Evolutionary conservation across 2,329 filamentous ascomycete species (phyloP).

Genomic region (Aspergillus brasiliensis): DNA sequence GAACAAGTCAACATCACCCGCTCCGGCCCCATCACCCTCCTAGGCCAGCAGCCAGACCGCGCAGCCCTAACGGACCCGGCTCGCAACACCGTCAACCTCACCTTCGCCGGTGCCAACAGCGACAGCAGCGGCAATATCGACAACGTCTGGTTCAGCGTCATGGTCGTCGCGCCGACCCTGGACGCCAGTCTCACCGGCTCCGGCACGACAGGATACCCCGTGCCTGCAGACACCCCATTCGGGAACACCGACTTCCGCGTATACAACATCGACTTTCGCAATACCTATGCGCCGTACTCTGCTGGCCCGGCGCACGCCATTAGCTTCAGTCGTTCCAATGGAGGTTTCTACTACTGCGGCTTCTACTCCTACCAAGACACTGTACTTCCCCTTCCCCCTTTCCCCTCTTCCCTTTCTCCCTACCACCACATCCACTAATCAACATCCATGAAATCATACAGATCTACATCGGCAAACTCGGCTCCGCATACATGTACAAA

Average conservation of each 20-base stretch:
- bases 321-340: slow-evolving; percentile 64
- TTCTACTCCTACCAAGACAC: slow-evolving; percentile 72
- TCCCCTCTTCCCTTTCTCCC: background rate
- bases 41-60: slow-evolving; percentile 56
- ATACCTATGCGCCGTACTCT: slow-evolving; percentile 57
- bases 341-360: slow-evolving; percentile 67
- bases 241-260: slow-evolving; percentile 65
- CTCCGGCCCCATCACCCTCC: slow-evolving; percentile 60
- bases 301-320: slow-evolving; percentile 63
- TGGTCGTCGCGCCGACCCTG: slow-evolving; percentile 65
- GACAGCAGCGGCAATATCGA: slow-evolving; percentile 48
- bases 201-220: slow-evolving; percentile 63
- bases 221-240: slow-evolving; percentile 63
- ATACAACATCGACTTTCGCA: slow-evolving; percentile 69
- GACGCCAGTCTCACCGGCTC: slow-evolving; percentile 64
- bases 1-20: slow-evolving; percentile 69
- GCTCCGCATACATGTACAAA: slow-evolving; percentile 65
- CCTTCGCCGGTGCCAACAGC: slow-evolving; percentile 60
- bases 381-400: slow-evolving; percentile 29
- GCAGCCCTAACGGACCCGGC: slow-evolving; percentile 46
- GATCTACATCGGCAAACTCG: slow-evolving; percentile 67
- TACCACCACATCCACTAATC: background rate
- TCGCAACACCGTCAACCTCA: slow-evolving; percentile 58
- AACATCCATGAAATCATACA: slow-evolving; percentile 12
- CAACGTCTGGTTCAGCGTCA: slow-evolving; percentile 63